Percentiles rank a stretch among this genome's conserved stretches.
Evolutionary conservation across 2,329 filamentous ascomycete genomes (phyloP).

Genomic region (Fusarium sacchari): DNA sequence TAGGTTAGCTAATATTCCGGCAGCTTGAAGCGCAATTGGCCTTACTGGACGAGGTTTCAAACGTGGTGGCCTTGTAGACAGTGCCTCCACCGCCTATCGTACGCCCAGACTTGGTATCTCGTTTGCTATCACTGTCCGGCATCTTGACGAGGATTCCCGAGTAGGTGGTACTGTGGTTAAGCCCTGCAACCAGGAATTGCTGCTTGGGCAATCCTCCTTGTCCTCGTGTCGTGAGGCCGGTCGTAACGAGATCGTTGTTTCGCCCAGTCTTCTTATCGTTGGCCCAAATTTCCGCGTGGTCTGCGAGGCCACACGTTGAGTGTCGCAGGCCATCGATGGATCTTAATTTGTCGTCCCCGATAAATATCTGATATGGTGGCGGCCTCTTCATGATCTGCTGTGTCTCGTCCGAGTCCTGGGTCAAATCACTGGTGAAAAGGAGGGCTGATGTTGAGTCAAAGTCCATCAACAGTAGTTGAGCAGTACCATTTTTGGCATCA

Average conservation of each 20-base stretch:
- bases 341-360: slow-evolving; percentile 68
- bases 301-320: slow-evolving; percentile 83
- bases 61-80: slow-evolving; percentile 77
- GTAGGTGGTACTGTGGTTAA: slow-evolving; percentile 79
- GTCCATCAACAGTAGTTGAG: slow-evolving; percentile 81
- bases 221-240: slow-evolving; percentile 75
- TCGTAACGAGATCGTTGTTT: slow-evolving; percentile 59
- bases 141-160: slow-evolving; percentile 74
- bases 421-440: slow-evolving; percentile 80
- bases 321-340: slow-evolving; percentile 75
- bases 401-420: slow-evolving; percentile 63
- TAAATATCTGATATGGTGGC: slow-evolving; percentile 82
- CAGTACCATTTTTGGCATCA: slow-evolving; percentile 48
- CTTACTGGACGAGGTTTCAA: slow-evolving; percentile 81
- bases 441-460: slow-evolving; percentile 83
- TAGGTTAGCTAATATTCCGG: background rate
- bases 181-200: slow-evolving; percentile 83
- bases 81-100: slow-evolving; percentile 77
- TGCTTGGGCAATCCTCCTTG: slow-evolving; percentile 77
- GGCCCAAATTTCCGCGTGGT: slow-evolving; percentile 70
- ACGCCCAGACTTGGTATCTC: slow-evolving; percentile 45
- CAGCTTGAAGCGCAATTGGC: background rate
- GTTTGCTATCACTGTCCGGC: slow-evolving; percentile 60
- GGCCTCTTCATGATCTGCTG: slow-evolving; percentile 62
- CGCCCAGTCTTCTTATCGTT: slow-evolving; percentile 60